Percentiles rank a stretch among this genome's conserved stretches.
Evolutionary conservation across 148 eudicot species (phyloP).

Genomic region (Polygonum aviculare): DNA sequence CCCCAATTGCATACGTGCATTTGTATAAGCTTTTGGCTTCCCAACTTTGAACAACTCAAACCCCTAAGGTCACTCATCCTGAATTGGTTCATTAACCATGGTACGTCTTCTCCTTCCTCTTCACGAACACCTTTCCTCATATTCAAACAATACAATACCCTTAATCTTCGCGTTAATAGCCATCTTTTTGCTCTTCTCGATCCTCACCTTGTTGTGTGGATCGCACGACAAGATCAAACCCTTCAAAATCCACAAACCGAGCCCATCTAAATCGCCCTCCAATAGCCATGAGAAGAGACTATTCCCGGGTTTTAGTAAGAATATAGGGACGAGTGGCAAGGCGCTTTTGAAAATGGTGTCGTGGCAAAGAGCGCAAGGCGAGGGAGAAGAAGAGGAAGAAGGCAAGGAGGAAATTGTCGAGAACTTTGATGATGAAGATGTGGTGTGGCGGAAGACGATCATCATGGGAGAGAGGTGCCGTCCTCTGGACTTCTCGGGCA

Average conservation of each 20-base stretch:
- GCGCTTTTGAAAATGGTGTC: constrained; percentile 7
- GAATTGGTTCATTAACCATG: neutral
- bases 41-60: neutral
- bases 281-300: neutral
- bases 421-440: constrained; percentile 13
- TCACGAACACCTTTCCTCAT: neutral
- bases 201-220: neutral
- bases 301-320: neutral
- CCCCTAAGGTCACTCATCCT: neutral
- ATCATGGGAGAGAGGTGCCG: constrained; percentile 72
- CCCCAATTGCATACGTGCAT: neutral
- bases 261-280: neutral
- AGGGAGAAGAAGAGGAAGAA: neutral
- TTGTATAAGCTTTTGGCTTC: neutral
- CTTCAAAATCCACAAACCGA: neutral
- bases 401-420: neutral
- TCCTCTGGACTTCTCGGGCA: constrained; percentile 69
- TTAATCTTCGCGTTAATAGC: neutral
- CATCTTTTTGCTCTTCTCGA: neutral
- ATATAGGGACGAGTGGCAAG: constrained; percentile 2
- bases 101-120: neutral
- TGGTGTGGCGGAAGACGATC: constrained; percentile 65
- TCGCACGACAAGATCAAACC: neutral
- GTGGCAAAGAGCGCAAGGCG: constrained; percentile 1
- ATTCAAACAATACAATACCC: neutral